phyloP scores from a whole-genome alignment of 2,329 filamentous ascomycete genomes.

The Xylariaceae sp. region DNA sequence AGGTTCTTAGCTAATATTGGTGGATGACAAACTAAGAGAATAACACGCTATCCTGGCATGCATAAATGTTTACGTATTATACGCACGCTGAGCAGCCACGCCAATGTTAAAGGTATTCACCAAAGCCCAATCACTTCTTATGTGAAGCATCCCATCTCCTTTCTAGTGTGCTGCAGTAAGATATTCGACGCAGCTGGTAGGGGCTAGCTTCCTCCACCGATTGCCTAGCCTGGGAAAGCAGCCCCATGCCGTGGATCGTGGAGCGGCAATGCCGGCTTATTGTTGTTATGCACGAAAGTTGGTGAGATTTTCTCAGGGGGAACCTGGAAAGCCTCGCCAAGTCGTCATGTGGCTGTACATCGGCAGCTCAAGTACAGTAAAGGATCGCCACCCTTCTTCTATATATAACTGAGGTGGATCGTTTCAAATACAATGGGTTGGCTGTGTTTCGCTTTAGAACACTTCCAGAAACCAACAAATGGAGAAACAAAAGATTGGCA shows the following conservation, averaged over 20 bases:
- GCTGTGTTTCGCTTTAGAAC: slow-evolving; percentile 16
- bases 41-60: slow-evolving; percentile 10
- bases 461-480: slow-evolving; percentile 7
- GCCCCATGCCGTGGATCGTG: too few relatives aligned
- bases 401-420: slow-evolving; percentile 21
- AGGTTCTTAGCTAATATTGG: too few relatives aligned
- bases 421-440: slow-evolving; percentile 12
- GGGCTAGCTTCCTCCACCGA: slow-evolving; percentile 19
- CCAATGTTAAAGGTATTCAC: not conserved
- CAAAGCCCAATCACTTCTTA: slow-evolving; percentile 4
- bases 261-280: slow-evolving; percentile 25
- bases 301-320: too few relatives aligned
- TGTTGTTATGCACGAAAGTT: slow-evolving; percentile 3
- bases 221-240: not conserved
- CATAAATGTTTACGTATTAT: slow-evolving; percentile 24
- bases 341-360: slow-evolving; percentile 12
- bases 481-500: not conserved
- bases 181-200: not conserved
- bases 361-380: too few relatives aligned
- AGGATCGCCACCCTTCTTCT: too few relatives aligned
- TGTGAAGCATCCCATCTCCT: not conserved
- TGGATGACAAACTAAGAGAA: slow-evolving; percentile 14
- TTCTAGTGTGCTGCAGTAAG: slow-evolving; percentile 14
- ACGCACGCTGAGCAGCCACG: slow-evolving; percentile 8
- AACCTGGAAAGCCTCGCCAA: too few relatives aligned